phyloP scores from a whole-genome alignment of 2,329 filamentous ascomycete genomes.

The Trichoderma atrobrunneum region DNA sequence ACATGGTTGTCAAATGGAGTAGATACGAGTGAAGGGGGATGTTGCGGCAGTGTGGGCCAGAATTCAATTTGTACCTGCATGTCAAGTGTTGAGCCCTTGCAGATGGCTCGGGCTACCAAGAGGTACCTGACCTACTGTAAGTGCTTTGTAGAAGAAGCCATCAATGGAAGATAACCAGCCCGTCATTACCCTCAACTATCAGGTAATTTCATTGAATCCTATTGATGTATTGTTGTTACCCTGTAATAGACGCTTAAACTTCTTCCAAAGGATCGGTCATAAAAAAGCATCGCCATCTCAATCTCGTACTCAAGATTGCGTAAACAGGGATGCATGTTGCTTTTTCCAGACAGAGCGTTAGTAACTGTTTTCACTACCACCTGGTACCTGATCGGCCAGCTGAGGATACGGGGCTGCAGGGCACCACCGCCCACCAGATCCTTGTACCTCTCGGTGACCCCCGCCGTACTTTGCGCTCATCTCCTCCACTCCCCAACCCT shows the following conservation, averaged over 20 bases:
- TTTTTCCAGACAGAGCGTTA: not conserved
- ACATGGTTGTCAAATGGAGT: not conserved
- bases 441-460: not conserved
- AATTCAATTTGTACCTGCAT: not conserved
- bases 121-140: not conserved
- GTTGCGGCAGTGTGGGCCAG: not conserved
- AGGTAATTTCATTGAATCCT: no score
- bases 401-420: not conserved
- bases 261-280: not conserved
- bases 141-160: not conserved
- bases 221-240: no score
- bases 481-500: not conserved
- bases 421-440: not conserved
- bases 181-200: no score
- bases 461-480: not conserved
- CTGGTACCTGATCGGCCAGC: not conserved
- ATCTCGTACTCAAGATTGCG: not conserved
- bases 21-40: not conserved
- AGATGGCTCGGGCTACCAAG: not conserved
- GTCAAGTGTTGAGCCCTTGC: not conserved
- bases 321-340: not conserved
- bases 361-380: not conserved
- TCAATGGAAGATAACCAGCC: not conserved
- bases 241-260: not conserved
- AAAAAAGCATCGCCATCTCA: not conserved